Base-by-base conservation (phyloP, 805 yeast genomes). In the Spencermartinsiella europaea region DNA sequence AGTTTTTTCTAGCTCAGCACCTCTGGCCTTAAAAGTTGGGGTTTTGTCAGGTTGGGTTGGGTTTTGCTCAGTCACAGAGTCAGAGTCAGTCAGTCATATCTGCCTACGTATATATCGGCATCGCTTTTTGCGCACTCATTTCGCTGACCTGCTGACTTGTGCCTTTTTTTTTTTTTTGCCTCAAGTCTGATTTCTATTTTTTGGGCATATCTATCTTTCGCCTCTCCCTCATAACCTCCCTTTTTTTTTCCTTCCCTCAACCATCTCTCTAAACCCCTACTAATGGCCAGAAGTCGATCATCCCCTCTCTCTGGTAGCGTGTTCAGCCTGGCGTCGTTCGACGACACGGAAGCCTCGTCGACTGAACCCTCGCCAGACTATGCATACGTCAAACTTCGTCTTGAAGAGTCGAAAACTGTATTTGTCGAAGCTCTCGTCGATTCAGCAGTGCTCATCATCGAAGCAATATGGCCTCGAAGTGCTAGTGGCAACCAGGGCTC, bases 401-500 rank as follows among this genome's bases (percentile, higher is more conserved):
- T 36, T 33, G 48, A 48, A 22, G 44, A 40, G 17, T 33, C 21
- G 31, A 47, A 47, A 27, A 37, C 49, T 16, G 27, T 44, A 28
- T 55, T 54, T 47, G 48, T 49, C 38, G 61, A 47, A 19, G 59
- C 55, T 17, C 45, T 47, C 36, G 63, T 52, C 42, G 65, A 52
- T 35, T 57, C 60, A 17, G 60, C 65, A 12, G 55, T 55, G 22
- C 44, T 58, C 21, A 57, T 57, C 43, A 53, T 64, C 42, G 58
- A 53, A 34, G 52, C 61, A 39, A 55, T 63, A 35, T 61, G 67
- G 67, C 25, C 62, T 53, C 64, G 38, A 16, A 59, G 61, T 43
- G 51, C 54, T 54, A 54, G 57, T 60, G 22, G 34, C 49, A 38
- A 45, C 51, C 48, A 36, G 51, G 31, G 37, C 47, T 15, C 45